A percentile compares a stretch with the other conserved stretches of the same genome.
phyloP scores from a whole-genome alignment of 2,329 filamentous ascomycete genomes.

The Colletotrichum karsti region DNA sequence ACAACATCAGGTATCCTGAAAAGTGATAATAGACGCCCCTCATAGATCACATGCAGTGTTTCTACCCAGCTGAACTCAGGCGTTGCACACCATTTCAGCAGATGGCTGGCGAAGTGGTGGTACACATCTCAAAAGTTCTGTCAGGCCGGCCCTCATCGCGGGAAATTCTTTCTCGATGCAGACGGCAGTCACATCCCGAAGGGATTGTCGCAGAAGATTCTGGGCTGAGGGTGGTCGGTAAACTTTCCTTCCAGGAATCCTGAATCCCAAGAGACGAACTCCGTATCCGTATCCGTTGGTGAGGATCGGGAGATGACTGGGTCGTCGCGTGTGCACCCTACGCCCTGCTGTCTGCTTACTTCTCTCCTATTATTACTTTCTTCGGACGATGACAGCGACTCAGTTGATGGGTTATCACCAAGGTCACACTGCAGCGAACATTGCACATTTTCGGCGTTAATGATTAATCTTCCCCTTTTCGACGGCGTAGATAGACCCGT shows the following conservation, averaged over 20 bases:
- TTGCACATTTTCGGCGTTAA: neutral
- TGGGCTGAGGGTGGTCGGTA: neutral
- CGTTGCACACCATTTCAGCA: neutral
- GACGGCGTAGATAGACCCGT: neutral
- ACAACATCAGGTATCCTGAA: neutral
- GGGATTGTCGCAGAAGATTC: neutral
- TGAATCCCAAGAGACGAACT: slow-evolving; percentile 13
- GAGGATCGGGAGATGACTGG: neutral
- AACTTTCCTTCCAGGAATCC: slow-evolving; percentile 1
- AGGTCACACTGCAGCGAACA: neutral
- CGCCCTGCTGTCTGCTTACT: neutral
- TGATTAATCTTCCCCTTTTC: neutral
- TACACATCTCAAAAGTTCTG: neutral
- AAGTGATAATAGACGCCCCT: neutral
- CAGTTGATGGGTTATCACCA: neutral
- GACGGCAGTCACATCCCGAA: neutral
- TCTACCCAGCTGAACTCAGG: neutral
- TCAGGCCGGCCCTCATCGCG: neutral
- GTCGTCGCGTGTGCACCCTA: neutral
- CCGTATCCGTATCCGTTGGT: slow-evolving; percentile 25
- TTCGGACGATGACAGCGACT: slow-evolving; percentile 2
- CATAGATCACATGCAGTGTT: neutral
- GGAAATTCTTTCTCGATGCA: neutral
- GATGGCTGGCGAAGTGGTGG: neutral
- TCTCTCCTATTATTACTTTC: neutral